Base-by-base conservation (phyloP, 116 monocot species). In the Cymodocea nodosa region DNA sequence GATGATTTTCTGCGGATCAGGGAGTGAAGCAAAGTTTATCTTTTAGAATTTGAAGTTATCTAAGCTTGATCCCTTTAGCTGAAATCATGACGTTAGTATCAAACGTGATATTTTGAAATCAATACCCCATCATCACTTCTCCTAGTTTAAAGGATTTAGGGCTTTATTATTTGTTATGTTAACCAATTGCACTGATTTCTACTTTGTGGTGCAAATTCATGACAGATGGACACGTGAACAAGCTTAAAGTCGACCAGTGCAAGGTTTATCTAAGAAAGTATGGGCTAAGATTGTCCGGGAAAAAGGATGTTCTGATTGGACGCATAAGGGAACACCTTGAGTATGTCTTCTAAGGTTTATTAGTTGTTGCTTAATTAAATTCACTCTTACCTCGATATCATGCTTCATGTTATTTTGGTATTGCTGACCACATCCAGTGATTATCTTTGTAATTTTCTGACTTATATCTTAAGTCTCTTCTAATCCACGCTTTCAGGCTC, bases 201-300 rank as follows among this genome's bases (percentile, higher is more conserved):
- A 62, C 2, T 17, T 15, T 30, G 36, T 36, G 23, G 24, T 23
- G 24, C 10, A 13, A 13, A 5, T 40, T 10, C 40, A 30, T 39
- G 24, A 35, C 72, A 87, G 92, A 75, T 81, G 92, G 81, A 13
- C 60, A 85, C 24, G 13, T 87, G 51, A 78, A 81, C 51, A 83
- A 80, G 68, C 37, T 92, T 15, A 87, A 80, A 63, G 64, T 87
- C 19, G 82, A 87, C 39, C 74, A 87, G 23, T 92, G 85, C 77
- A 92, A 87, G 75, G 53, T 78, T 35, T 92, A 92, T 70, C 62
- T 92, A 52, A 87, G 85, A 71, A 84, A 82, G 52, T 58, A 87
- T 79, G 80, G 79, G 11, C 50, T 92, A 60, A 87, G 87, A 75
- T 60, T 83, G 39, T 83, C 80, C 22, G 88, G 87, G 50, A 92